Evolutionary conservation across 306 rosid species (phyloP).

Genomic region (Acacia melanoxylon): DNA sequence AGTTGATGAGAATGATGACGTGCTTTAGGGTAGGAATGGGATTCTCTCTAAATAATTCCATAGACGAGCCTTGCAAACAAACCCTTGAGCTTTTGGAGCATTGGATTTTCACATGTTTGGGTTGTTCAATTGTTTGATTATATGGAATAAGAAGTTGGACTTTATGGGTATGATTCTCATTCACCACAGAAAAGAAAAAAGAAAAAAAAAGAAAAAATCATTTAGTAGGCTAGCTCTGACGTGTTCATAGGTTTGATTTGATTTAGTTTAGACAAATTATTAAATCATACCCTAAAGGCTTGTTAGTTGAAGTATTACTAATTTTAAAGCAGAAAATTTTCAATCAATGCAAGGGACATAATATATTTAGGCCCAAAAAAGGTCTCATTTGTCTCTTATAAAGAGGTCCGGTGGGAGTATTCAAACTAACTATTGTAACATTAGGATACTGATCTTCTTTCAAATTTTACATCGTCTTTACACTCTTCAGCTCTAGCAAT

Average conservation of each 20-base stretch:
- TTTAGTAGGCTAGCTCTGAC: background rate
- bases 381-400: background rate
- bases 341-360: background rate
- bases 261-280: background rate
- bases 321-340: background rate
- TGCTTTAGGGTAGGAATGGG: too few species aligned
- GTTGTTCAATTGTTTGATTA: background rate
- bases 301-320: background rate
- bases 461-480: constrained; percentile 41
- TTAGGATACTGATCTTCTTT: background rate
- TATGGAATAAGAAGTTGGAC: background rate
- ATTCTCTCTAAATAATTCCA: too few species aligned
- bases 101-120: background rate
- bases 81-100: too few species aligned
- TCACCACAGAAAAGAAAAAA: too few species aligned
- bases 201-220: background rate
- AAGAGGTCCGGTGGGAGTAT: background rate
- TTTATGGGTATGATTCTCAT: background rate
- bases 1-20: too few species aligned
- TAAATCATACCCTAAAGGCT: background rate
- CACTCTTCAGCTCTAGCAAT: constrained; percentile 41
- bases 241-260: background rate
- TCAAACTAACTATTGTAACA: constrained; percentile 9
- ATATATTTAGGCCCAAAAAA: background rate
- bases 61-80: too few species aligned